Evolutionary conservation across 495 filamentous ascomycete species (phyloP), one percentile per base, ranked within the genome.

Genomic region (Corynascus novoguineensis): DNA sequence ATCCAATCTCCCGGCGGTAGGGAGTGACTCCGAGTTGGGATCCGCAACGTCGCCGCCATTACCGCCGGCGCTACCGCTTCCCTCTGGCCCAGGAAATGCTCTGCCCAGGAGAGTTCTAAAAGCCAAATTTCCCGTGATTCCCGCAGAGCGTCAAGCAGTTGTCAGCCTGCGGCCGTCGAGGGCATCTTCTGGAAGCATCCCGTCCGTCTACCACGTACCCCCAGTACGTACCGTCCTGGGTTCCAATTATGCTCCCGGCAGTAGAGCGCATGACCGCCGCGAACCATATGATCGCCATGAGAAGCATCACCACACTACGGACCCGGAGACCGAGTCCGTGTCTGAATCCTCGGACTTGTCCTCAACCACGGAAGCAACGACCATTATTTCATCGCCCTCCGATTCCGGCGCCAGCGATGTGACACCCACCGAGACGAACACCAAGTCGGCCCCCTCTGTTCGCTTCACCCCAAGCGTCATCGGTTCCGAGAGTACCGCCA

Each of bases 261-360:
- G 53, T 41, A 44, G 37, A 28, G 42, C 48, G 6, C 59, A 58
- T 21, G 53, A 58, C 17, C 42, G 42, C 12, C 59, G 57, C 14
- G 34, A 40, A 1, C 21, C 49, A 3, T 34, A 65, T 34, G 57
- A 57, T 34, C 50, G 50, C 37, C 58, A 57, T 29, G 64, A 69
- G 50, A 60, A 56, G 47, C 63, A 40, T 37, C 60, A 64, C 56
- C 49, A 32, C 15, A 60, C 64, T 45, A 45, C 40, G 7, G 68
- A 70, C 49, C 58, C 61, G 1, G 71, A 74, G 42, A 75, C 73
- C 17, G 75, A 75, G 57, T 74, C 74, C 21, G 65, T 73, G 41
- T 76, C 75, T 1, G 69, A 69, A 15, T 68, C 69, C 0, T 78
- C 75, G 0, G 70, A 75, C 28, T 64, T 77, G 27, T 78, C 75